Conservation (phyloP, 371 early-diverging fungal genomes). For the Mortierella sp. region DNA sequence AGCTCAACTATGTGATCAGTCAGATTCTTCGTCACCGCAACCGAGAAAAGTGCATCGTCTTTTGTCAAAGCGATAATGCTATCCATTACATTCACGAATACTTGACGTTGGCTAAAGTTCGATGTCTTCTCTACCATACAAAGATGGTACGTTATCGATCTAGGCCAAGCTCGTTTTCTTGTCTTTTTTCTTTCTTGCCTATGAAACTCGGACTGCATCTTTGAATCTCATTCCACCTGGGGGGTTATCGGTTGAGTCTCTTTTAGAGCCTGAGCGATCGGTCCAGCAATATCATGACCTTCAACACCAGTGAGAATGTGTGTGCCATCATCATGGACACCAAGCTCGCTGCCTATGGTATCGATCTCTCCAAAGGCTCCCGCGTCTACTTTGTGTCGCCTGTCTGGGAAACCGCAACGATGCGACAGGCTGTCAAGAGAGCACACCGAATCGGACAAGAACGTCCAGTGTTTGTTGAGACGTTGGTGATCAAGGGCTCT, state of each 20-base stretch:
- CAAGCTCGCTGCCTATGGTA: constrained; percentile 72
- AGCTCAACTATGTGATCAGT: constrained; percentile 66
- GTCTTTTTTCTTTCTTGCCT: not conserved
- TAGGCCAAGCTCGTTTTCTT: not conserved
- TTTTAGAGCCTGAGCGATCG: constrained; percentile 60
- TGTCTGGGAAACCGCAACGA: constrained; percentile 71
- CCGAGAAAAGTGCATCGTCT: constrained; percentile 69
- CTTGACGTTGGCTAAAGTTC: constrained; percentile 61
- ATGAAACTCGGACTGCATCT: not conserved
- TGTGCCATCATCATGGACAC: constrained; percentile 80
- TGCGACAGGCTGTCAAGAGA: constrained; percentile 87
- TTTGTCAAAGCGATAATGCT: constrained; percentile 61
- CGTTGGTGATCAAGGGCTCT: constrained; percentile 72
- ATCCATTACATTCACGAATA: constrained; percentile 61
- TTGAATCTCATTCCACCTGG: not conserved
- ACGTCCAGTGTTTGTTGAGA: constrained; percentile 81
- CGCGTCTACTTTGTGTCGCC: constrained; percentile 79
- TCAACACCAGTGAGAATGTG: constrained; percentile 73
- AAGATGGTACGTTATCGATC: constrained; percentile 52
- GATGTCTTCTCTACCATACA: constrained; percentile 66
- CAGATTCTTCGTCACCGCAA: constrained; percentile 54
- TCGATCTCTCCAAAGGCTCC: constrained; percentile 77
- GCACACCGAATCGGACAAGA: constrained; percentile 91
- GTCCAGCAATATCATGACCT: constrained; percentile 73
- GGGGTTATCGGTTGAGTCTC: not conserved